These are phyloP conservation scores for Cladosporium sp. DNA, from an alignment of 2,329 filamentous ascomycete genomes.

Conservation along the genomic window DNA sequence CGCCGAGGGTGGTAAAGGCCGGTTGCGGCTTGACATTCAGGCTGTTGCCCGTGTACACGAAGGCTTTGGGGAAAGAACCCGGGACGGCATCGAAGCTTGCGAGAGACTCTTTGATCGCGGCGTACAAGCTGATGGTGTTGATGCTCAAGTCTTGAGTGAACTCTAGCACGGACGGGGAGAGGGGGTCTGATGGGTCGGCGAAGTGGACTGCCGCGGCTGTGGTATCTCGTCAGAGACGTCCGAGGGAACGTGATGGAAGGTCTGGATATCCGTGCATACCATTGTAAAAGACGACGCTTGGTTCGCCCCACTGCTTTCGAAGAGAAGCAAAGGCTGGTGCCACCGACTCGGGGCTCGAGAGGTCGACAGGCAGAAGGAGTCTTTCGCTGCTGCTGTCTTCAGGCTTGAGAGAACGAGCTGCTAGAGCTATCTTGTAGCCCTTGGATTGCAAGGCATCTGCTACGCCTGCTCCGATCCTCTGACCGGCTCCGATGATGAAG, in stretches of 20 bases:
- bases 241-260: neutral
- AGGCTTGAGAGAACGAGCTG: slow-evolving; percentile 38
- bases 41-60: slow-evolving; percentile 47
- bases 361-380: slow-evolving; percentile 31
- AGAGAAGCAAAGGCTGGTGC: slow-evolving; percentile 42
- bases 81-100: slow-evolving; percentile 31
- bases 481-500: slow-evolving; percentile 48
- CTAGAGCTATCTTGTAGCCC: slow-evolving; percentile 47
- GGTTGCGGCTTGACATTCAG: slow-evolving; percentile 36
- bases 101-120: slow-evolving; percentile 42
- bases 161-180: slow-evolving; percentile 20
- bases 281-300: slow-evolving; percentile 50
- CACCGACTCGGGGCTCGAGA: slow-evolving; percentile 40
- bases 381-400: slow-evolving; percentile 20
- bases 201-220: slow-evolving; percentile 21
- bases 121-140: slow-evolving; percentile 43
- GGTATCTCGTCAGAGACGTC: neutral
- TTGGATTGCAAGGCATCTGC: slow-evolving; percentile 42
- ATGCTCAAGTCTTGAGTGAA: slow-evolving; percentile 35
- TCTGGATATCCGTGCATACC: slow-evolving; percentile 21
- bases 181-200: slow-evolving; percentile 31
- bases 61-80: slow-evolving; percentile 31
- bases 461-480: slow-evolving; percentile 43
- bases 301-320: slow-evolving; percentile 37
- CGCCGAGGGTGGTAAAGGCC: slow-evolving; percentile 37